phyloP scores from a whole-genome alignment of 2,329 filamentous ascomycete species.

The Exophiala alcalophila region DNA sequence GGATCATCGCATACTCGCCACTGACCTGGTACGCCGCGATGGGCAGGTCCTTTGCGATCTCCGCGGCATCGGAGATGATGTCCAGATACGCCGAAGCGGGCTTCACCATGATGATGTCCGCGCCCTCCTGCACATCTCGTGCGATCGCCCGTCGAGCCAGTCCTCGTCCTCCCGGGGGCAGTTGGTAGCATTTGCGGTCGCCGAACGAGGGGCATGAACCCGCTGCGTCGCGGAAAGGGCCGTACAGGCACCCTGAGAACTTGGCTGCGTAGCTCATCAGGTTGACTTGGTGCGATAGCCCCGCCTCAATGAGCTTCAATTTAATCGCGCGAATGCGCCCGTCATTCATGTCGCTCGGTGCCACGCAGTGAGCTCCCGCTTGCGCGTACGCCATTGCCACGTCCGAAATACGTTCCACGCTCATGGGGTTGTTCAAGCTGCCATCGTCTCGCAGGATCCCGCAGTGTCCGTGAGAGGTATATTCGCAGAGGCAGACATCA shows the following conservation, averaged over 20 bases:
- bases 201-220: conserved; percentile 89
- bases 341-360: conserved; percentile 98
- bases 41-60: conserved; percentile 85
- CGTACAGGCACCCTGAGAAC: conserved; percentile 94
- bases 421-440: conserved; percentile 86
- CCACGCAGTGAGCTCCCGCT: conserved; percentile 93
- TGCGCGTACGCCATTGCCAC: conserved; percentile 98
- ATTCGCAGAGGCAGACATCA: conserved; percentile 97
- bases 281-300: conserved; percentile 83
- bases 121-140: conserved; percentile 87
- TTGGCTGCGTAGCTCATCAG: conserved; percentile 99
- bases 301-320: conserved; percentile 92
- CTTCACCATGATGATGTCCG: conserved; percentile 99
- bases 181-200: conserved; percentile 93
- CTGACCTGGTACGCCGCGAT: conserved; percentile 96
- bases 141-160: conserved; percentile 86
- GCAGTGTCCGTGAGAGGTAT: conserved; percentile 96
- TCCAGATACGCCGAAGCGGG: conserved; percentile 93
- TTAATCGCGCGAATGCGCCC: conserved; percentile 97
- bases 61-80: conserved; percentile 96
- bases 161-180: conserved; percentile 87
- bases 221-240: conserved; percentile 93
- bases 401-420: conserved; percentile 90
- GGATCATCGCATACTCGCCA: conserved; percentile 97
- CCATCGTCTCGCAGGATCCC: conserved; percentile 93